Conservation (phyloP, 2,329 filamentous ascomycete genomes). For the Aspergillus fructus region DNA sequence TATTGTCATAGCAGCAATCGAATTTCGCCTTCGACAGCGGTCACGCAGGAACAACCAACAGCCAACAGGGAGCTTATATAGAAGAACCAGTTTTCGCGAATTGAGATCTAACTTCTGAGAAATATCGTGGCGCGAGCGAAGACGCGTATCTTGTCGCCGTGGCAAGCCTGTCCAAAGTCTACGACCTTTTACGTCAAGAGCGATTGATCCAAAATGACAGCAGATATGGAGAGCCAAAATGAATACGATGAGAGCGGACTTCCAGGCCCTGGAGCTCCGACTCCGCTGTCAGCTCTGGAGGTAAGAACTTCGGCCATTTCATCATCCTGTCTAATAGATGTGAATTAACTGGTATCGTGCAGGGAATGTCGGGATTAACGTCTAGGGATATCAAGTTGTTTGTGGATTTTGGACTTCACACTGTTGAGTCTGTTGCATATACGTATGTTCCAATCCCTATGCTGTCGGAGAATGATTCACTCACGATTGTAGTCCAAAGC, state of each 20-base stretch:
- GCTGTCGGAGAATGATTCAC: background rate
- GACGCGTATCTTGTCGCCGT: slow-evolving; percentile 16
- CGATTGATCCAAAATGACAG: slow-evolving; percentile 33
- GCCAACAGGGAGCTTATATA: background rate
- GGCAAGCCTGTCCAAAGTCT: background rate
- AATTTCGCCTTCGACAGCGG: background rate
- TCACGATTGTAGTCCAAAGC: slow-evolving; percentile 53
- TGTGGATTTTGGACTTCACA: slow-evolving; percentile 89
- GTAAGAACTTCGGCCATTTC: slow-evolving; percentile 49
- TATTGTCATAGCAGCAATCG: slow-evolving; percentile 25
- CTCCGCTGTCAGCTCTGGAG: slow-evolving; percentile 80
- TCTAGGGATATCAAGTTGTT: slow-evolving; percentile 93
- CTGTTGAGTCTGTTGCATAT: slow-evolving; percentile 93
- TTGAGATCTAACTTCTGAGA: background rate
- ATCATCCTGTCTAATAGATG: background rate
- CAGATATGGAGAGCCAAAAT: slow-evolving; percentile 66
- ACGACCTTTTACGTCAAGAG: background rate
- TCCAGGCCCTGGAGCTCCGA: slow-evolving; percentile 88
- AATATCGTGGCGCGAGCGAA: slow-evolving; percentile 4
- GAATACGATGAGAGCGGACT: slow-evolving; percentile 71
- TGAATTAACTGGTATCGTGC: background rate
- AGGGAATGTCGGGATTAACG: slow-evolving; percentile 88
- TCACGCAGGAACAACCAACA: background rate
- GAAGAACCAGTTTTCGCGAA: background rate
- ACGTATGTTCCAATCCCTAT: slow-evolving; percentile 55